Evolutionary conservation across 2,329 filamentous ascomycete genomes (phyloP), one percentile per base, ranked within the genome.

Genomic region (Stagonosporopsis cucurbitacearum): DNA sequence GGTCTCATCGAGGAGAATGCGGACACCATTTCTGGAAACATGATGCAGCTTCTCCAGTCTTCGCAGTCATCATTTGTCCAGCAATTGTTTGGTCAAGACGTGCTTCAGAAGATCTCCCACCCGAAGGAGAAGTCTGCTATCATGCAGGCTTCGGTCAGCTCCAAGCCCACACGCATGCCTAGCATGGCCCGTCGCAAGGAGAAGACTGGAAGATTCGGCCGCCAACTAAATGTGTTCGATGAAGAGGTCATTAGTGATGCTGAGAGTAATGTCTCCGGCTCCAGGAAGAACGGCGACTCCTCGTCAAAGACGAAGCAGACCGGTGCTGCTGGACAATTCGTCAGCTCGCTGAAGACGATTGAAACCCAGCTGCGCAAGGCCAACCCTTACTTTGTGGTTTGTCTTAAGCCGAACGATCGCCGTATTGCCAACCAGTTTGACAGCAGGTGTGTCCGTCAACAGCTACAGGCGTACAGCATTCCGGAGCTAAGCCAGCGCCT

Each of bases 371-470:
- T 99, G 40, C 85, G 88, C 4, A 91, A 92, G 69, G 90, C 92
- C 11, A 99, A 99, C 69, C 86, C 90, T 0, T 99, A 99, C 77
- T 98, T 97, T 67, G 86, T 99, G 40, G 97, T 99, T 77, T 99
- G 95, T 70, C 79, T 99, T 61, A 99, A 99, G 78, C 94, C 95
- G 20, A 99, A 99, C 66, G 95, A 99, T 73, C 86, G 95, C 49
- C 88, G 95, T 45, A 99, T 99, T 64, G 94, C 95, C 59, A 99
- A 99, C 66, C 95, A 99, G 71, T 99, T 98, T 67, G 95, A 99
- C 76, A 97, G 92, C 84, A 98, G 98, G 77, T 99, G 95, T 73
- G 95, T 99, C 20, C 88, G 95, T 4, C 91, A 90, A 11, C 95
- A 99, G 73, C 85, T 99, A 1, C 94, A 98, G 72, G 96, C 92